Percentiles rank a stretch among this genome's conserved stretches.
These are phyloP conservation scores for Penicillium malachiteum DNA, from an alignment of 495 filamentous ascomycete genomes.

Conservation along the genomic window DNA sequence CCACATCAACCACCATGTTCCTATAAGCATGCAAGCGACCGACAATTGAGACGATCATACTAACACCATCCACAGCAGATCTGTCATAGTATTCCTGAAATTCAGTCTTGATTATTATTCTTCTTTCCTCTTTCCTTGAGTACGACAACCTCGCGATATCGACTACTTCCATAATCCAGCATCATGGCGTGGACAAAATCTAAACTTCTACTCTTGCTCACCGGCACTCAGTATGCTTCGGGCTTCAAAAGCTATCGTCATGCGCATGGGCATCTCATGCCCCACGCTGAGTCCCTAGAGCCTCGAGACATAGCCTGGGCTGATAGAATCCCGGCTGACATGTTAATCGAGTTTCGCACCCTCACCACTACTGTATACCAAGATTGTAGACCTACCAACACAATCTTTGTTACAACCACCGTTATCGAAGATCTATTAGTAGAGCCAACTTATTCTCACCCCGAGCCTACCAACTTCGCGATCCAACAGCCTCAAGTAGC, in stretches of 20 bases:
- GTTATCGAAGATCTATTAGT: conserved; percentile 1
- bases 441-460: not conserved
- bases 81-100: no score
- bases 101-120: no score
- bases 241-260: conserved; percentile 21
- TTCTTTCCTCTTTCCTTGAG: no score
- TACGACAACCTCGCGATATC: no score
- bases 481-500: not conserved
- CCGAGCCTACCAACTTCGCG: not conserved
- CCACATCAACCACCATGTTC: conserved; percentile 6
- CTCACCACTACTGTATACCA: conserved; percentile 28
- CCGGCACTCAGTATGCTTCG: conserved; percentile 20
- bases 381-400: conserved; percentile 16
- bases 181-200: conserved; percentile 28
- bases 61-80: no score
- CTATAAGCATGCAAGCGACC: conserved; percentile 1
- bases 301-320: conserved; percentile 5
- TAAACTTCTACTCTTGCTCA: conserved; percentile 17
- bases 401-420: conserved; percentile 14
- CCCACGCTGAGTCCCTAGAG: conserved; percentile 4
- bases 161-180: not conserved
- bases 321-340: conserved; percentile 13
- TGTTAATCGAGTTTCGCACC: conserved; percentile 21
- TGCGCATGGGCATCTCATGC: conserved; percentile 13
- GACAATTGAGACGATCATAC: not conserved